Percentiles rank a stretch among this genome's conserved stretches.
Evolutionary conservation across 2,329 filamentous ascomycete species (phyloP).

Genomic region (Macrophomina pseudophaseolina): DNA sequence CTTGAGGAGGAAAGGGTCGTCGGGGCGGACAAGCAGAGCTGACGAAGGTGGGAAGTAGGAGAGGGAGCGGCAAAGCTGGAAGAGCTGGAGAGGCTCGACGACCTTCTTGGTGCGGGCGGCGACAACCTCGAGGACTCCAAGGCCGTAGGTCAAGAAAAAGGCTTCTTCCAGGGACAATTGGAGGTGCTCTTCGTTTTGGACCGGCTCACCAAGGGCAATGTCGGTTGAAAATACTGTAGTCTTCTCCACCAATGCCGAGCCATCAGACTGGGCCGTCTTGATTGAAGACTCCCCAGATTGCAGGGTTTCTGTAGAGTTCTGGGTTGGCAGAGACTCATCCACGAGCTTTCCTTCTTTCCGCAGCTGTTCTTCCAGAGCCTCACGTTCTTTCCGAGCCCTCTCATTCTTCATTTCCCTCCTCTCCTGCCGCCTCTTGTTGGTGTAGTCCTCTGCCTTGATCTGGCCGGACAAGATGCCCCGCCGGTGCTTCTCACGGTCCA

Average conservation of each 20-base stretch:
- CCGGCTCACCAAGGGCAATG: slow-evolving; percentile 25
- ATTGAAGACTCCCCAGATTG: neutral
- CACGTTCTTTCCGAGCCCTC: slow-evolving; percentile 82
- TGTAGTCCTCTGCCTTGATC: slow-evolving; percentile 74
- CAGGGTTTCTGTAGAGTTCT: neutral
- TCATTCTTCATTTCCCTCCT: slow-evolving; percentile 87
- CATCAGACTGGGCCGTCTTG: neutral
- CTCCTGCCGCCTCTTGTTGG: slow-evolving; percentile 76
- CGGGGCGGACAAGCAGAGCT: slow-evolving; percentile 62
- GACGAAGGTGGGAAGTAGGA: slow-evolving; percentile 68
- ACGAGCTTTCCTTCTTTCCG: slow-evolving; percentile 56
- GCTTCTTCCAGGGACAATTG: slow-evolving; percentile 89
- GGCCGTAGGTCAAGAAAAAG: slow-evolving; percentile 83
- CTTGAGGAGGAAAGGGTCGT: slow-evolving; percentile 83
- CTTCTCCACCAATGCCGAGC: neutral
- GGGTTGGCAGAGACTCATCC: slow-evolving; percentile 17
- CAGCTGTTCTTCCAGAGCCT: slow-evolving; percentile 77
- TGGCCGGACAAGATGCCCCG: slow-evolving; percentile 51
- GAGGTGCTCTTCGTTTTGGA: slow-evolving; percentile 77
- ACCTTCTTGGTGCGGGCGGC: slow-evolving; percentile 52
- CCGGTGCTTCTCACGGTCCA: slow-evolving; percentile 78
- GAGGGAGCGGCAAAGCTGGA: slow-evolving; percentile 67
- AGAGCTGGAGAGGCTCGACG: slow-evolving; percentile 56
- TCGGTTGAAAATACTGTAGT: neutral
- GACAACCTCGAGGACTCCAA: slow-evolving; percentile 72